A percentile compares a stretch with the other conserved stretches of the same genome.
Conservation (phyloP, 2,329 filamentous ascomycete species). For the Lizonia empirigonia region DNA sequence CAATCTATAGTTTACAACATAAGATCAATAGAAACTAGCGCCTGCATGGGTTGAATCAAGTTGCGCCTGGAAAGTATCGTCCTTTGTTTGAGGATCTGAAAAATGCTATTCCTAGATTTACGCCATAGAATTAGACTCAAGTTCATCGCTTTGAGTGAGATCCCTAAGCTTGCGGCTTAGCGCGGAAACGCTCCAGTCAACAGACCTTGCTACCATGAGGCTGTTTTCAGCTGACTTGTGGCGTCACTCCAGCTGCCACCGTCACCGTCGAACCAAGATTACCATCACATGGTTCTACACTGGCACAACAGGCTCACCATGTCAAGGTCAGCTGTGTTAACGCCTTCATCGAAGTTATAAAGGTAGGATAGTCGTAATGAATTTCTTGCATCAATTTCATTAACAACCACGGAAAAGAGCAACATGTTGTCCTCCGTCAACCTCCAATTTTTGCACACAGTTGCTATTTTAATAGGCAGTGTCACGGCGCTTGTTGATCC, state of each 20-base stretch:
- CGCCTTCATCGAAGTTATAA: too few species aligned
- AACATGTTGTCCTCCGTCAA: neutral
- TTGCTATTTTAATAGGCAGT: neutral
- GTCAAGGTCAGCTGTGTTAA: neutral
- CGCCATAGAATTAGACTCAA: too few species aligned
- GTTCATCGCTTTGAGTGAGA: too few species aligned
- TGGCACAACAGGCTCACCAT: neutral
- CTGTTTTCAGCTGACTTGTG: constrained; percentile 3
- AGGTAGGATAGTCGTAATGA: neutral
- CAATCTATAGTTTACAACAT: too few species aligned
- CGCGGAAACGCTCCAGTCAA: neutral
- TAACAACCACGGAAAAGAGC: neutral
- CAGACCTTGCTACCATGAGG: neutral
- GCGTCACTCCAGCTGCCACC: constrained; percentile 1
- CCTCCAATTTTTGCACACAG: neutral
- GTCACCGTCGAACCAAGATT: neutral
- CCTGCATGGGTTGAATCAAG: too few species aligned
- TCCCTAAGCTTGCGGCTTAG: too few species aligned
- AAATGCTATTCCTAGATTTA: too few species aligned
- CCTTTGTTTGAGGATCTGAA: too few species aligned
- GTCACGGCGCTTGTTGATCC: constrained; percentile 23
- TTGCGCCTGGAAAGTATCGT: too few species aligned
- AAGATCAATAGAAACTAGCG: too few species aligned
- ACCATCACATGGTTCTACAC: neutral
- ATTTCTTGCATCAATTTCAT: neutral